Evolutionary conservation across 2,329 filamentous ascomycete genomes (phyloP).

Genomic region (Chaetomiaceae sp.): DNA sequence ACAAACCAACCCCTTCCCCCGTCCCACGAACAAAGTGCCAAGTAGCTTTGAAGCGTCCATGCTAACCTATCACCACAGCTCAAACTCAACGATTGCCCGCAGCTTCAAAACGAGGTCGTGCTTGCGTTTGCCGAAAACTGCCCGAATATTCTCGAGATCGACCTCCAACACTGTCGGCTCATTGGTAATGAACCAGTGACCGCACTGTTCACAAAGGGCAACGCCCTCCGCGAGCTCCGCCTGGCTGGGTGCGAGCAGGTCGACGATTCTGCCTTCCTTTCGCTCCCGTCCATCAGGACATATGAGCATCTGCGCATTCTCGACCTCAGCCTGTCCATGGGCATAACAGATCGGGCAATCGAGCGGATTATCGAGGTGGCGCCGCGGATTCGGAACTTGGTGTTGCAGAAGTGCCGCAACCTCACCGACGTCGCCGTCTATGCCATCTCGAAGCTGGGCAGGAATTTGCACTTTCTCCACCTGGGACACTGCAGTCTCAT

Average conservation of each 20-base stretch:
- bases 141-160: constrained; percentile 91
- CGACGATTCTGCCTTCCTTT: constrained; percentile 81
- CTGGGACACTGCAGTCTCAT: constrained; percentile 89
- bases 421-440: constrained; percentile 86
- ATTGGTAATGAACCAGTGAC: constrained; percentile 83
- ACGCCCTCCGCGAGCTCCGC: constrained; percentile 82
- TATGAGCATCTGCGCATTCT: constrained; percentile 91
- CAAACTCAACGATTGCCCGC: constrained; percentile 89
- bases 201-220: constrained; percentile 70
- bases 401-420: constrained; percentile 88
- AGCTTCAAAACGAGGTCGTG: constrained; percentile 77
- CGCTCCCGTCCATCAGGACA: constrained; percentile 60
- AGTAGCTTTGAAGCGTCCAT: no score
- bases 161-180: constrained; percentile 77
- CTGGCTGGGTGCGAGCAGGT: constrained; percentile 81
- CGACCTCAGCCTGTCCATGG: constrained; percentile 83
- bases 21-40: no score
- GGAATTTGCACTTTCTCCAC: constrained; percentile 96
- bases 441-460: constrained; percentile 82
- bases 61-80: constrained; percentile 47
- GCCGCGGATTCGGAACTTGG: constrained; percentile 83
- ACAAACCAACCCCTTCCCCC: no score
- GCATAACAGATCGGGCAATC: constrained; percentile 80
- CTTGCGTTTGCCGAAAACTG: constrained; percentile 83
- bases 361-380: constrained; percentile 82